Evolutionary conservation across 192 early-diverging fungal genomes (phyloP), one percentile per base, ranked within the genome.

Genomic region (Backusella sp.): DNA sequence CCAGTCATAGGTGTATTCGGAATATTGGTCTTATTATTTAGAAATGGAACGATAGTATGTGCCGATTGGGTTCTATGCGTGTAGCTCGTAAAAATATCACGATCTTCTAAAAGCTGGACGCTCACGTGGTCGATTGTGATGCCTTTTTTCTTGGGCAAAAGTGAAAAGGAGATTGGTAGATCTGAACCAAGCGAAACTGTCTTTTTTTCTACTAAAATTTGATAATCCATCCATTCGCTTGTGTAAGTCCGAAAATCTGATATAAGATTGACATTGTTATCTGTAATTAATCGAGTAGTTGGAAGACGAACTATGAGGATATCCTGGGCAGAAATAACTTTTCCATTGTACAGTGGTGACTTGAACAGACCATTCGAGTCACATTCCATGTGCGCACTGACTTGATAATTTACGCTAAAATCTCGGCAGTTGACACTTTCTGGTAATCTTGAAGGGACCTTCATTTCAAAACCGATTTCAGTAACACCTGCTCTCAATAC

Each of bases 381-480:
- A 46, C 36, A 21, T 17, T 28, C 28, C 41, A 71, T 49, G 14
- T 28, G 8, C 4, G 41, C 70, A 12, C 37, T 49, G 11, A 71
- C 70, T 23, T 39, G 34, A 12, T 71, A 71, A 41, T 71, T 5
- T 9, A 71, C 70, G n/a, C 37, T 42, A 30, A 71, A 28, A 19
- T 71, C 44, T 28, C 37, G 32, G 8, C 70, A 71, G 17, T 71
- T 41, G n/a, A 71, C 37, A 14, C 41, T 71, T 71, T 71, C 70
- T 19, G 70, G 70, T 32, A 71, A 32, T 30, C 30, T 41, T 41
- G 39, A 42, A 49, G 70, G 70, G 3, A 71, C 26, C 32, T 71
- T 41, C 70, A 71, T 71, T 49, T 71, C 70, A 17, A 71, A 71
- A 14, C 70, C 70, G 26, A 41, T 42, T 28, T 49, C 37, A 26